A percentile compares a stretch with the other conserved stretches of the same genome.
phyloP scores from a whole-genome alignment of 257 asterid species.

The Linderniella brevidens region DNA sequence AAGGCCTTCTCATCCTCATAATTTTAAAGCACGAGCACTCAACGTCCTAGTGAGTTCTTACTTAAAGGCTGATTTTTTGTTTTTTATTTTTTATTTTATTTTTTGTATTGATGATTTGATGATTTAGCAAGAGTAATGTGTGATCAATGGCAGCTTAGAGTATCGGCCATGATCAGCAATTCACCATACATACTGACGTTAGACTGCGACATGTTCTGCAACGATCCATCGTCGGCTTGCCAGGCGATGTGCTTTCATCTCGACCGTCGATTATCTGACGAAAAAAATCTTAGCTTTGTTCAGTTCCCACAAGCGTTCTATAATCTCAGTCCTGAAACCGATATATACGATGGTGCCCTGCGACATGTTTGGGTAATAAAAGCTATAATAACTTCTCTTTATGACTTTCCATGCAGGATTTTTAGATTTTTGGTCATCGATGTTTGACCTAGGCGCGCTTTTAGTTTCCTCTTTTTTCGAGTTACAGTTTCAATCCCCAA shows the following conservation, averaged over 20 bases:
- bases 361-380: constrained; percentile 15
- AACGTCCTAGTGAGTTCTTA: constrained; percentile 30
- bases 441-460: too few species aligned
- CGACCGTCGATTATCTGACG: constrained; percentile 21
- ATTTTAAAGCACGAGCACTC: constrained; percentile 72
- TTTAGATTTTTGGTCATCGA: too few species aligned
- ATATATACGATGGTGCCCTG: constrained; percentile 32
- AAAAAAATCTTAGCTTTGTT: constrained; percentile 27
- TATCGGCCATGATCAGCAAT: constrained; percentile 48
- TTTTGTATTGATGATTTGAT: too few species aligned
- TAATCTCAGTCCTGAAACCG: constrained; percentile 24
- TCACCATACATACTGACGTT: constrained; percentile 42
- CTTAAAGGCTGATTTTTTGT: neutral
- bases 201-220: constrained; percentile 44
- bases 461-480: too few species aligned
- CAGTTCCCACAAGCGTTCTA: constrained; percentile 59
- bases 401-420: too few species aligned
- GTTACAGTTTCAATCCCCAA: too few species aligned
- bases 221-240: constrained; percentile 34
- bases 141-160: constrained; percentile 34
- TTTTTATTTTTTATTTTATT: too few species aligned
- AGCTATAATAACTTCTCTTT: too few species aligned
- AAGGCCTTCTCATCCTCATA: constrained; percentile 42
- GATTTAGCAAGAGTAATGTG: too few species aligned
- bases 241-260: constrained; percentile 43